Percentiles rank a stretch among this genome's conserved stretches.
Evolutionary conservation across 2,329 filamentous ascomycete species (phyloP).

Genomic region (Colletotrichum orbiculare): DNA sequence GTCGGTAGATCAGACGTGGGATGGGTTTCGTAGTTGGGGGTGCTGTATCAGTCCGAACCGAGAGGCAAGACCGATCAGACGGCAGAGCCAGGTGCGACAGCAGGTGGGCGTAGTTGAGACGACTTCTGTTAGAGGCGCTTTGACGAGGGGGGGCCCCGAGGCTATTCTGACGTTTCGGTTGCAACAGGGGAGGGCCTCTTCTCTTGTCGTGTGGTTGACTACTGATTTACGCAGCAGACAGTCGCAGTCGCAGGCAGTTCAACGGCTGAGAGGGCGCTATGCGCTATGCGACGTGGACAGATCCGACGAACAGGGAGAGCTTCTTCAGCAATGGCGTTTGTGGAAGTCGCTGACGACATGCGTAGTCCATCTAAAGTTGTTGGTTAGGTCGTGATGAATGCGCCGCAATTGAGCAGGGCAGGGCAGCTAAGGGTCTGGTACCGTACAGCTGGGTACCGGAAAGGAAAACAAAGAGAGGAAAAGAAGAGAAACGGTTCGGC

Average conservation of each 20-base stretch:
- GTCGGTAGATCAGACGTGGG: constrained; percentile 56
- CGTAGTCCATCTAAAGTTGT: too few species aligned
- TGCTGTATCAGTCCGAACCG: constrained; percentile 38
- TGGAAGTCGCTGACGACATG: not conserved
- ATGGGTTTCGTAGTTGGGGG: constrained; percentile 55
- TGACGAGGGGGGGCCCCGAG: constrained; percentile 48
- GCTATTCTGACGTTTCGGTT: constrained; percentile 51
- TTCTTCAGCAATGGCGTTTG: not conserved
- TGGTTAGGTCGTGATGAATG: not conserved
- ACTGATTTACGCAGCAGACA: too few species aligned
- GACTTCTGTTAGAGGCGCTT: constrained; percentile 57
- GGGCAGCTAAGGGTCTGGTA: constrained; percentile 18
- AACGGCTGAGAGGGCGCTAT: constrained; percentile 10
- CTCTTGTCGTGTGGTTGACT: not conserved
- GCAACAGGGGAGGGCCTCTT: constrained; percentile 44
- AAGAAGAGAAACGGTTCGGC: constrained; percentile 8
- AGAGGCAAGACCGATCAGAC: constrained; percentile 41
- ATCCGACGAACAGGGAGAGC: constrained; percentile 16
- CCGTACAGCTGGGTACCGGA: constrained; percentile 24
- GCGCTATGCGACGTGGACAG: constrained; percentile 8
- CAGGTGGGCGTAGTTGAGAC: constrained; percentile 53
- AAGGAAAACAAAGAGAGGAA: constrained; percentile 21
- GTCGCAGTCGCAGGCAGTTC: too few species aligned
- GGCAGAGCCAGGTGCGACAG: constrained; percentile 42
- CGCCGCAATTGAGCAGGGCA: not conserved